phyloP scores from a whole-genome alignment of 805 yeast genomes.

The Starmerella stigmatis region DNA sequence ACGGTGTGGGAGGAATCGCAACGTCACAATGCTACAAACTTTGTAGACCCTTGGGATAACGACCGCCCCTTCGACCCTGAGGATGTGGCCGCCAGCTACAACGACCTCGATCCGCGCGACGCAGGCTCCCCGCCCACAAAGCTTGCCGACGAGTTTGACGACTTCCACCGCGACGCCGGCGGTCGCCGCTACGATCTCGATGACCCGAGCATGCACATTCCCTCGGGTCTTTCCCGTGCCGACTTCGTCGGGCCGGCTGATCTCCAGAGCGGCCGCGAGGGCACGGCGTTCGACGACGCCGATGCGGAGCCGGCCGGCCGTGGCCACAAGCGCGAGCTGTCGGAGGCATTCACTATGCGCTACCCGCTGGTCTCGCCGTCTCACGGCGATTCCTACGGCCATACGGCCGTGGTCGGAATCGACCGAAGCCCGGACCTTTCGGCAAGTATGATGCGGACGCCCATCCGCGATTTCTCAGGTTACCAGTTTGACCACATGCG shows the following conservation, averaged over 20 bases:
- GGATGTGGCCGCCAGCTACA: background rate
- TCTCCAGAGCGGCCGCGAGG: background rate
- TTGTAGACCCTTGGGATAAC: constrained; percentile 1
- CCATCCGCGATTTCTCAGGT: constrained; percentile 10
- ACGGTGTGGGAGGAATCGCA: constrained; percentile 13
- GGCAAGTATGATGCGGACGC: constrained; percentile 13
- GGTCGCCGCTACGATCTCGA: background rate
- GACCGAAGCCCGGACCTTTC: constrained; percentile 1
- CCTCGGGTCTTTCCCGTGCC: background rate
- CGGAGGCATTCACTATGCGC: constrained; percentile 20
- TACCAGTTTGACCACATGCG: constrained; percentile 3
- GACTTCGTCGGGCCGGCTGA: constrained; percentile 6
- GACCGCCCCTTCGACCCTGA: constrained; percentile 1
- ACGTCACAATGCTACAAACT: background rate
- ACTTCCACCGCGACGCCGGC: background rate
- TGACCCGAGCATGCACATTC: constrained; percentile 1
- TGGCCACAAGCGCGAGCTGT: constrained; percentile 19
- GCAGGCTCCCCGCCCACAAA: background rate
- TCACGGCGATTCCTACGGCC: constrained; percentile 9
- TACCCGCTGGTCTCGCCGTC: constrained; percentile 18
- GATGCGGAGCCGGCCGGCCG: background rate
- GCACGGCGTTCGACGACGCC: background rate
- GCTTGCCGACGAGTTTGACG: background rate
- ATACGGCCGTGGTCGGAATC: background rate
- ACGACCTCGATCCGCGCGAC: constrained; percentile 5